Percentiles rank a stretch among this genome's conserved stretches.
phyloP scores from a whole-genome alignment of 345 rosid genomes.

The Lepidium sativum region DNA sequence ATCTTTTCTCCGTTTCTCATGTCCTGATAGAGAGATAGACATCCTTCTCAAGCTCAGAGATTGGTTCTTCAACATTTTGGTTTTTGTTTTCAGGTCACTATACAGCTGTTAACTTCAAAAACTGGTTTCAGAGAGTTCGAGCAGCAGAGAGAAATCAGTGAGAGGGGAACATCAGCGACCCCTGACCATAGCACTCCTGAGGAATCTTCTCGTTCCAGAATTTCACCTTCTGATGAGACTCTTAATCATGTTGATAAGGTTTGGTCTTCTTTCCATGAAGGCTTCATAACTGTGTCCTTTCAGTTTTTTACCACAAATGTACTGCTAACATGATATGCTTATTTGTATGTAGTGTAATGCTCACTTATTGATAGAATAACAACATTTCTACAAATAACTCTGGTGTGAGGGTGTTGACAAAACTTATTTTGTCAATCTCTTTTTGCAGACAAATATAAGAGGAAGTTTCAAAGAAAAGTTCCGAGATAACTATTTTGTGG shows the following conservation, averaged over 20 bases:
- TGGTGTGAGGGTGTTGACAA: neutral
- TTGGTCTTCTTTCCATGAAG: conserved; percentile 10
- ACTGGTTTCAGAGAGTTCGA: conserved; percentile 99
- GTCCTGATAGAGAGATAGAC: neutral
- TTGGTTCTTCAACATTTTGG: conserved; percentile 1
- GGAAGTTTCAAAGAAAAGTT: conserved; percentile 55
- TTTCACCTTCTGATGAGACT: conserved; percentile 45
- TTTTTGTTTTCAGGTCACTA: conserved; percentile 53
- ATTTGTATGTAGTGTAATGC: neutral
- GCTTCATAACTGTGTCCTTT: conserved; percentile 7
- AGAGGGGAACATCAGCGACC: conserved; percentile 59
- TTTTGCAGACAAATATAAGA: conserved; percentile 47
- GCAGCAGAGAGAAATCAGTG: conserved; percentile 91
- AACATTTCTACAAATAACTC: neutral
- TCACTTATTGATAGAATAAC: neutral
- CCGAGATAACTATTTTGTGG: conserved; percentile 39
- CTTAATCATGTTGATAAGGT: conserved; percentile 57
- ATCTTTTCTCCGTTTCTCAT: conserved; percentile 7
- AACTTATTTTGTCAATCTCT: neutral
- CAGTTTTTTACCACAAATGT: neutral
- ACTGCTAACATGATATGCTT: neutral
- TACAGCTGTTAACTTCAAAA: conserved; percentile 91
- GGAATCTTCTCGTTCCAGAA: conserved; percentile 47
- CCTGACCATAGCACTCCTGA: conserved; percentile 51
- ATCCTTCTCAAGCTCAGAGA: conserved; percentile 7